Evolutionary conservation across 2,329 filamentous ascomycete species (phyloP).

Genomic region (Camptophora hylomeconis): DNA sequence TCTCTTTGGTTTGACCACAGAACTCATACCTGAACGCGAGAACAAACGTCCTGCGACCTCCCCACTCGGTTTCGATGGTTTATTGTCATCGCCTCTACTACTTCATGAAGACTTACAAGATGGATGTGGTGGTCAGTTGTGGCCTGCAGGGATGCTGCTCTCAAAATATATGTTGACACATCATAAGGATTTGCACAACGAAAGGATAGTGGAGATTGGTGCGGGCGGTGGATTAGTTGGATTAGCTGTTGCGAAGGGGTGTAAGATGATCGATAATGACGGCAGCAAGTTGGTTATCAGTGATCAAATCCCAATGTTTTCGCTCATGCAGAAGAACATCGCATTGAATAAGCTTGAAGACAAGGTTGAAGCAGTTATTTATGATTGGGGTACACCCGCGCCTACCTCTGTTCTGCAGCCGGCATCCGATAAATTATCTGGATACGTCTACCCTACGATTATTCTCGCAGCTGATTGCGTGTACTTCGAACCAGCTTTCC

Average conservation of each 20-base stretch:
- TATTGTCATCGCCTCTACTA: slow-evolving; percentile 53
- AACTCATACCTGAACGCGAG: slow-evolving; percentile 41
- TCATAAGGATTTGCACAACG: slow-evolving; percentile 33
- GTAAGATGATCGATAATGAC: slow-evolving; percentile 36
- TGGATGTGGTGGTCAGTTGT: slow-evolving; percentile 86
- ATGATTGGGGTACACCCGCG: slow-evolving; percentile 58
- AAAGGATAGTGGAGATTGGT: slow-evolving; percentile 59
- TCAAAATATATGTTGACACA: slow-evolving; percentile 62
- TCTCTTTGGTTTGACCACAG: slow-evolving; percentile 36
- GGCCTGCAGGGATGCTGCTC: slow-evolving; percentile 86
- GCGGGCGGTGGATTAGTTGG: slow-evolving; percentile 81
- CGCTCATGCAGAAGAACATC: slow-evolving; percentile 79
- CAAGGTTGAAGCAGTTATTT: slow-evolving; percentile 52
- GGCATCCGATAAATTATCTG: not conserved
- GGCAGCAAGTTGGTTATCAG: slow-evolving; percentile 56
- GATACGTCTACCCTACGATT: slow-evolving; percentile 47
- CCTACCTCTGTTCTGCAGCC: slow-evolving; percentile 12
- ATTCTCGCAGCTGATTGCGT: slow-evolving; percentile 94
- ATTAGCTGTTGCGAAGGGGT: slow-evolving; percentile 46
- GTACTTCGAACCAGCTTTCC: slow-evolving; percentile 93
- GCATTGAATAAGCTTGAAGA: slow-evolving; percentile 58
- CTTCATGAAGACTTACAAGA: slow-evolving; percentile 75
- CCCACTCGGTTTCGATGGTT: slow-evolving; percentile 54
- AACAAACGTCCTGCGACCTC: slow-evolving; percentile 41
- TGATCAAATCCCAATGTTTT: slow-evolving; percentile 75